Evolutionary conservation across 352 stramenopile genomes (phyloP).

Genomic region (Pythium aristosporum): DNA sequence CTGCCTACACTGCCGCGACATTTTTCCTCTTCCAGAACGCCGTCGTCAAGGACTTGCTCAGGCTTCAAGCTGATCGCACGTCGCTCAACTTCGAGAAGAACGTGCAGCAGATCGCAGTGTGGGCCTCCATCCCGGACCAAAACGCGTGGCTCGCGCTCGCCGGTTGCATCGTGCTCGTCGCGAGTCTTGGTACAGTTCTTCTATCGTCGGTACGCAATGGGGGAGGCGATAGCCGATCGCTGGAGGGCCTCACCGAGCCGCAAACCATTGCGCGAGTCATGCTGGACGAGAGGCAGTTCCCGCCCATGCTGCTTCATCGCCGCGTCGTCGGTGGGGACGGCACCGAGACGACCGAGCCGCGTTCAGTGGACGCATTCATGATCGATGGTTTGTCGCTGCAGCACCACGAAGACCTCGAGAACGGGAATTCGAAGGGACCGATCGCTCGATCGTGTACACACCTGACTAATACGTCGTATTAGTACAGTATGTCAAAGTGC

Average conservation of each 20-base stretch:
- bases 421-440: too few species aligned
- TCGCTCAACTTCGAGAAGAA: conserved; percentile 12
- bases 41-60: conserved; percentile 7
- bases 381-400: too few species aligned
- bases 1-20: neutral
- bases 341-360: neutral
- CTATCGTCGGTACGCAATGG: neutral
- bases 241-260: conserved; percentile 1
- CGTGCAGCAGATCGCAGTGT: conserved; percentile 9
- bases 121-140: conserved; percentile 4
- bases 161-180: conserved; percentile 6
- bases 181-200: neutral
- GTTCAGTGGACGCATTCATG: too few species aligned
- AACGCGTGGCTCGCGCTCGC: conserved; percentile 17
- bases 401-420: too few species aligned
- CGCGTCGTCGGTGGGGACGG: neutral
- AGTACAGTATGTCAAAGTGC: too few species aligned
- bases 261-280: conserved; percentile 18
- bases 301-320: conserved; percentile 7
- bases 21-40: conserved; percentile 13
- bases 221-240: neutral
- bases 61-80: neutral
- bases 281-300: conserved; percentile 18
- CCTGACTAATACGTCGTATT: too few species aligned
- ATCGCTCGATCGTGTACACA: too few species aligned